Conservation (phyloP, 257 asterid species). For the Avicennia marina region DNA sequence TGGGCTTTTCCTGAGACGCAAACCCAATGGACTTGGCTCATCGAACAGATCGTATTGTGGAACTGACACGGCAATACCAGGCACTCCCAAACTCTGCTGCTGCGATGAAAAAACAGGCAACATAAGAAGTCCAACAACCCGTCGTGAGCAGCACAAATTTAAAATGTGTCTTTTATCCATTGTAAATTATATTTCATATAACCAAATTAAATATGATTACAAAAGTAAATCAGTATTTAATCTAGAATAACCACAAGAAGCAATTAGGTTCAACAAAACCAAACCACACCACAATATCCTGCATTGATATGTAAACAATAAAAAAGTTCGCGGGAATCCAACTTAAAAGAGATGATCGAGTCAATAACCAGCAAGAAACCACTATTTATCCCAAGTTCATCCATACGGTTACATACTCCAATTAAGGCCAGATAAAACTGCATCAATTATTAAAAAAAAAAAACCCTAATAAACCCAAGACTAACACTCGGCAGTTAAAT, state of each 20-base stretch:
- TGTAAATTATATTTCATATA: too few species aligned
- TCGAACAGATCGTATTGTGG: slow-evolving; percentile 47
- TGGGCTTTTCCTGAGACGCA: slow-evolving; percentile 62
- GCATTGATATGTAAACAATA: not conserved
- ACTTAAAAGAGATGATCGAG: not conserved
- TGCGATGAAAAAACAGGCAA: slow-evolving; percentile 3
- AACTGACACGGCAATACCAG: slow-evolving; percentile 22
- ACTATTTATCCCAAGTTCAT: not conserved
- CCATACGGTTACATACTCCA: slow-evolving; percentile 2
- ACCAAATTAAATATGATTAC: too few species aligned
- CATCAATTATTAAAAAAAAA: not conserved
- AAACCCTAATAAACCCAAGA: slow-evolving; percentile 1
- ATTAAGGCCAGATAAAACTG: not conserved
- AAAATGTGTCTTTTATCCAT: not conserved
- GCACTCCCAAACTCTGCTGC: slow-evolving; percentile 35
- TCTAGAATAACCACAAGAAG: not conserved
- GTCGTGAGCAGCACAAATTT: not conserved
- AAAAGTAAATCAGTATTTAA: not conserved
- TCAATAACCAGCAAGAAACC: not conserved
- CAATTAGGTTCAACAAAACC: not conserved
- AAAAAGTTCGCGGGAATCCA: not conserved
- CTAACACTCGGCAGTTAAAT: not conserved
- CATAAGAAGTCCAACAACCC: slow-evolving; percentile 2
- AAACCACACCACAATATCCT: not conserved
- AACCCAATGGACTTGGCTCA: slow-evolving; percentile 58